Conservation (phyloP, 169 alveolate species). For the Plasmodium relictum region DNA sequence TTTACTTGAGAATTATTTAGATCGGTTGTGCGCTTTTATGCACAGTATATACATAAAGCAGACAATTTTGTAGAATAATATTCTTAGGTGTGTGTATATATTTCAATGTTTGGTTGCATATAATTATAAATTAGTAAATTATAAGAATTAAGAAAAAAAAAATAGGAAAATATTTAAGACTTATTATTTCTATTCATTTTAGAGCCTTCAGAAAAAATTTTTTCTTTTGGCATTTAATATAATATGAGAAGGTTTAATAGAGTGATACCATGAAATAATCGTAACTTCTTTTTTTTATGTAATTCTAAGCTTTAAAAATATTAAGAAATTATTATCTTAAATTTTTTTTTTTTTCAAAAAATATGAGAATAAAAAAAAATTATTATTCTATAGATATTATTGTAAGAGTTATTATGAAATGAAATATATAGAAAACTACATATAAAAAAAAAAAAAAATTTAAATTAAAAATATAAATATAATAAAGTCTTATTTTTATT, state of each 20-base stretch:
- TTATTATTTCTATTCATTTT: neutral
- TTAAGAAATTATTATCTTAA: too few relatives aligned
- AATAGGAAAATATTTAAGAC: neutral
- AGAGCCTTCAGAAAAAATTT: neutral
- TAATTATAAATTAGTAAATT: neutral
- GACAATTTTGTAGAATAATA: slow-evolving; percentile 1
- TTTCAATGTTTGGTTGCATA: slow-evolving; percentile 35
- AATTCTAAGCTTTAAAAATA: too few relatives aligned
- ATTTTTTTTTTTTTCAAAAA: too few relatives aligned
- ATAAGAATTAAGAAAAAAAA: neutral
- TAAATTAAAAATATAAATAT: too few relatives aligned
- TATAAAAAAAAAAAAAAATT: too few relatives aligned
- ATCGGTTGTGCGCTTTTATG: slow-evolving; percentile 48
- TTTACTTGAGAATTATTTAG: neutral
- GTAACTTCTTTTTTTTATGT: too few relatives aligned
- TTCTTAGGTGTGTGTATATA: neutral
- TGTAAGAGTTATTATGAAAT: too few relatives aligned
- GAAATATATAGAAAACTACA: too few relatives aligned
- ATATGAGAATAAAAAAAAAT: too few relatives aligned
- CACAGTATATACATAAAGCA: slow-evolving; percentile 5
- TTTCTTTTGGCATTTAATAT: neutral
- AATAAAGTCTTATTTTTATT: too few relatives aligned
- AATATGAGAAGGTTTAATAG: neutral
- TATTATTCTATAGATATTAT: too few relatives aligned
- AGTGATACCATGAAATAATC: neutral